Evolutionary conservation across 78 protist genomes (phyloP), one percentile per base, ranked within the genome.

Genomic region (Diacronema lutheri): DNA sequence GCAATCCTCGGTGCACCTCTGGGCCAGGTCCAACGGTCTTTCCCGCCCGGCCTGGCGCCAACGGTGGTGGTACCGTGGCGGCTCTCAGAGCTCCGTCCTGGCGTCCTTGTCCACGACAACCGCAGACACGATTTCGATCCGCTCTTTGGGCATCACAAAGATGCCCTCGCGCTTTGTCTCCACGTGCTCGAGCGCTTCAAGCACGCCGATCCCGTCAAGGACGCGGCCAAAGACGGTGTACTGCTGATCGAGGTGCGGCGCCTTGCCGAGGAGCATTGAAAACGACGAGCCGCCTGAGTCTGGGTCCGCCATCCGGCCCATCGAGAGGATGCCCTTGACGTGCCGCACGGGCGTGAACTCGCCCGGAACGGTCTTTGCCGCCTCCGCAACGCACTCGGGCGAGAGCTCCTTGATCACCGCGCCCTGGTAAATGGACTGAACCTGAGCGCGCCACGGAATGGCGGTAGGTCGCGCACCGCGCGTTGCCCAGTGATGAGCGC

Each of bases 181-280:
- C 41, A 80, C 84, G 25, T 61, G 1, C 40, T 80, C 84, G 64
- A 80, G 23, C 20, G 13, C 35, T 7, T 7, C 0, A n/a, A 80
- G 69, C 35, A 80, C 84, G 13, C 25, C 33, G 20, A n/a, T n/a
- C 29, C 84, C 84, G 19, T 57, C 72, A 7, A 50, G 12, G 26
- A 80, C 84, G 14, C 57, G 12, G 10, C 84, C 84, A n/a, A 80
- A 80, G 20, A 64, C 58, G 57, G 84, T 50, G 84, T 80, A 79
- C 84, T 64, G 20, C 26, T 12, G 0, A 58, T 80, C 84, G 25
- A 80, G 56, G 21, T 57, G 66, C 21, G 84, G 65, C 71, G 72
- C 72, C 33, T 37, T 6, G 40, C 84, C 84, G 40, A 80, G 41
- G 73, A 80, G 37, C 84, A 80, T 80, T 10, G 84, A 80, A 23